Conservation (phyloP, 345 rosid species). For the Camelina hispida region DNA sequence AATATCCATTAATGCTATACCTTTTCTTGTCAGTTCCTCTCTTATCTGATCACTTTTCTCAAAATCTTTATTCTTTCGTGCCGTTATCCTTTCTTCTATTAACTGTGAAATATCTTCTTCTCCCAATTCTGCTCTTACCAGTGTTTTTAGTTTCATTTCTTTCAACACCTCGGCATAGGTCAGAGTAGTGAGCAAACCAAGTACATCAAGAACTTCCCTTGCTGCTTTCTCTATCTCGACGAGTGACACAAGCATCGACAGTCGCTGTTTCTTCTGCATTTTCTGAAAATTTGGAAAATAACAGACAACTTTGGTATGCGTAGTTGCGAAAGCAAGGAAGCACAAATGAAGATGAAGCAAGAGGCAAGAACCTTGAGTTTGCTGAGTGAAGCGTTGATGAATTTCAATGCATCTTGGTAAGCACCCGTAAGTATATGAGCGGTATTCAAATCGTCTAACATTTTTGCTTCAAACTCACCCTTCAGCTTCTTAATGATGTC, state of each 20-base stretch:
- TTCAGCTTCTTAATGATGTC: conserved; percentile 57
- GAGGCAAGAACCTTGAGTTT: conserved; percentile 63
- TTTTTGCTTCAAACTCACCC: conserved; percentile 66
- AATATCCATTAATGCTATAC: conserved; percentile 85
- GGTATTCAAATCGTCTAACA: conserved; percentile 85
- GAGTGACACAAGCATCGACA: conserved; percentile 63
- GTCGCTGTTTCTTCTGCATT: conserved; percentile 70
- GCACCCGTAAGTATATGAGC: conserved; percentile 80
- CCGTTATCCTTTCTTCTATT: conserved; percentile 66
- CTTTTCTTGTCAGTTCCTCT: conserved; percentile 60
- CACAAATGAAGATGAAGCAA: neutral
- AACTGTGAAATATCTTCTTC: conserved; percentile 57
- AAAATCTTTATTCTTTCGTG: conserved; percentile 74
- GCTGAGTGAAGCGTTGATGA: conserved; percentile 64
- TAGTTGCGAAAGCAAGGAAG: conserved; percentile 1
- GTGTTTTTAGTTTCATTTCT: conserved; percentile 69
- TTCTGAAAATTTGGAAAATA: conserved; percentile 57
- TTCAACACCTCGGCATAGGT: conserved; percentile 68
- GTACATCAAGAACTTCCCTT: conserved; percentile 57
- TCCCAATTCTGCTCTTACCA: conserved; percentile 61
- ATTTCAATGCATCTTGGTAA: conserved; percentile 80
- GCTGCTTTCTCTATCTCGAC: conserved; percentile 63
- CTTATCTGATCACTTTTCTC: conserved; percentile 72
- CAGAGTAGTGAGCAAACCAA: conserved; percentile 64
- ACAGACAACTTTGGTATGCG: conserved; percentile 1